Evolutionary conservation across 2,329 filamentous ascomycete genomes (phyloP).

Genomic region (Neofusicoccum umdonicola): DNA sequence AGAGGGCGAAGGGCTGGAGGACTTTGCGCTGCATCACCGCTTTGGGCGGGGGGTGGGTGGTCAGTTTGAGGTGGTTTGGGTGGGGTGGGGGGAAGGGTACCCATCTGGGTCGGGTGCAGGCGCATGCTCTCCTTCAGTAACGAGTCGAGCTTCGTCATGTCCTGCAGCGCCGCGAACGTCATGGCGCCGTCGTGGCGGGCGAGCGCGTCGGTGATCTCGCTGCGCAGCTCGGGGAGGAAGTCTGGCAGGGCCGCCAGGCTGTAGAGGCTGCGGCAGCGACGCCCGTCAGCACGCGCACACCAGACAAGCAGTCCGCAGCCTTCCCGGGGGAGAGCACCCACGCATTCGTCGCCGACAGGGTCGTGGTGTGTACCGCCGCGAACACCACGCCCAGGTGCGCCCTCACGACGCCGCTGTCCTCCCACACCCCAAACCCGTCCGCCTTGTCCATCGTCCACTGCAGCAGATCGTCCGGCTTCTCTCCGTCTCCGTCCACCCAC

Average conservation of each 20-base stretch:
- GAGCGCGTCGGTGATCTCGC: constrained; percentile 42
- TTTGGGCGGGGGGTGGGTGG: background rate
- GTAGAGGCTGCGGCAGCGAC: constrained; percentile 23
- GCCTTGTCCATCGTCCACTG: constrained; percentile 36
- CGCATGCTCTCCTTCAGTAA: constrained; percentile 37
- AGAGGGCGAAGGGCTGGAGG: background rate
- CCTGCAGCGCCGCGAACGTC: constrained; percentile 30
- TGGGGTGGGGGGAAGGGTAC: constrained; percentile 7
- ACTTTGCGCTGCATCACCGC: constrained; percentile 4
- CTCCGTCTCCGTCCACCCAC: constrained; percentile 20
- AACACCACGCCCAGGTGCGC: constrained; percentile 29
- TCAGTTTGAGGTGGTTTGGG: too few relatives aligned
- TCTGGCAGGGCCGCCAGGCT: constrained; percentile 34
- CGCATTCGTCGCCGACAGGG: constrained; percentile 26
- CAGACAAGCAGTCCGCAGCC: too few relatives aligned
- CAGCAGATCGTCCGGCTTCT: constrained; percentile 35
- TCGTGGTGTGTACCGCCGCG: constrained; percentile 33
- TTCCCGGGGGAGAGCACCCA: background rate
- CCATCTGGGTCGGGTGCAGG: constrained; percentile 25
- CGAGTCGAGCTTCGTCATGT: constrained; percentile 36
- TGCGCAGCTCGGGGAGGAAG: constrained; percentile 42
- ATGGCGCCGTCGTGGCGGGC: constrained; percentile 33
- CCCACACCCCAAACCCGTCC: constrained; percentile 18
- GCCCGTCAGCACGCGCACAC: too few relatives aligned
- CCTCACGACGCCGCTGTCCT: constrained; percentile 18